These are phyloP conservation scores for Nadsonia starkeyi-henricii DNA, from an alignment of 1,139 yeast genomes.

Conservation along the genomic window DNA sequence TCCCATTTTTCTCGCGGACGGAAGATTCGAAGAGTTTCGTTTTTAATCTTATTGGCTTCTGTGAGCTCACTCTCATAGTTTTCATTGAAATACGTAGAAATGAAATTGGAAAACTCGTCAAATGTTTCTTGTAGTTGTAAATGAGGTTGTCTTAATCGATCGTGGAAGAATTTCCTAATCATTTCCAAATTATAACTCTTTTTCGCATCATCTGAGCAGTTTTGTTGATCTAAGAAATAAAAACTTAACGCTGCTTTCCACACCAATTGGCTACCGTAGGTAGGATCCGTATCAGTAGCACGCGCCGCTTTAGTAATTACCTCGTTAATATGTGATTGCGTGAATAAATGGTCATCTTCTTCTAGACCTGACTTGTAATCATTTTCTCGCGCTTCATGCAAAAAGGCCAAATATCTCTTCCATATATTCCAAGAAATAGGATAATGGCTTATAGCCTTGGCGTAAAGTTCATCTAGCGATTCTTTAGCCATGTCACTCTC, in stretches of 20 bases:
- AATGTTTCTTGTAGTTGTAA: conserved; percentile 26
- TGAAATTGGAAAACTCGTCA: conserved; percentile 26
- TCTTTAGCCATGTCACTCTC: background rate
- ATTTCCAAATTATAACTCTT: conserved; percentile 3
- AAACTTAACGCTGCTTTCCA: conserved; percentile 9
- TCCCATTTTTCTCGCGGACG: conserved; percentile 15
- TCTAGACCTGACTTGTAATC: conserved; percentile 1
- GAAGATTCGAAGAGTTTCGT: conserved; percentile 20
- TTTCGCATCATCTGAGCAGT: background rate
- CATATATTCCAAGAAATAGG: background rate
- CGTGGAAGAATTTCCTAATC: conserved; percentile 19
- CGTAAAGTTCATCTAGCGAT: background rate
- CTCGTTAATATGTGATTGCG: conserved; percentile 7
- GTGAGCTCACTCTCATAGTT: conserved; percentile 25
- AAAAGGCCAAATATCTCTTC: background rate
- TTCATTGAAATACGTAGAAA: conserved; percentile 19
- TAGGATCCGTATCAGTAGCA: conserved; percentile 22
- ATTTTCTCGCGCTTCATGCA: background rate
- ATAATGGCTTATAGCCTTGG: background rate
- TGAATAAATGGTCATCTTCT: background rate
- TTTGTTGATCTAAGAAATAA: background rate
- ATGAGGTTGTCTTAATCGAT: conserved; percentile 28
- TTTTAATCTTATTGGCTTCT: conserved; percentile 23
- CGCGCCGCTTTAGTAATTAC: conserved; percentile 23
- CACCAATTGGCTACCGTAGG: conserved; percentile 5